Evolutionary conservation across 2,329 filamentous ascomycete species (phyloP).

Genomic region (Penicillium sp.): DNA sequence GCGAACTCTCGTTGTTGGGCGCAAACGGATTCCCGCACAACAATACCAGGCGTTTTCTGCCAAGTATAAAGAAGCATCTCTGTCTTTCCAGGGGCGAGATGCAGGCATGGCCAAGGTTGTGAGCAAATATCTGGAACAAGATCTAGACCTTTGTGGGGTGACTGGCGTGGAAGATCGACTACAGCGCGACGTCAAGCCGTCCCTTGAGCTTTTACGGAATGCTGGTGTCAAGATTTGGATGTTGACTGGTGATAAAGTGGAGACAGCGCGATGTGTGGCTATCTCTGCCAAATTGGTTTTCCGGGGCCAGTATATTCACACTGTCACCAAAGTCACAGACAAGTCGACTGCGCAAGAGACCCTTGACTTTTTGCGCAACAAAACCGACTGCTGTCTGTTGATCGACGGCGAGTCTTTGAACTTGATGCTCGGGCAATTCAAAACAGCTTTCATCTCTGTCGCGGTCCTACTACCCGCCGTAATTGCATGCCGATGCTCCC

Average conservation of each 20-base stretch:
- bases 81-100: constrained; percentile 77
- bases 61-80: constrained; percentile 72
- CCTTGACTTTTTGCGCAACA: constrained; percentile 81
- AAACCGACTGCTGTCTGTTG: constrained; percentile 79
- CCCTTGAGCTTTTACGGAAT: constrained; percentile 88
- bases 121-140: constrained; percentile 74
- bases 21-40: constrained; percentile 72
- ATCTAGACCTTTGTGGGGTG: constrained; percentile 90
- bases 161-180: constrained; percentile 97
- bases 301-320: constrained; percentile 92
- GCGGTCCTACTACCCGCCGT: constrained; percentile 87
- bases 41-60: constrained; percentile 77
- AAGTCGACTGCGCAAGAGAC: constrained; percentile 84
- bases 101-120: constrained; percentile 75
- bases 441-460: constrained; percentile 78
- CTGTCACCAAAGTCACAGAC: constrained; percentile 76
- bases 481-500: constrained; percentile 93
- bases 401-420: constrained; percentile 91
- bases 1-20: constrained; percentile 89
- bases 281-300: constrained; percentile 92
- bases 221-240: constrained; percentile 99
- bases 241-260: constrained; percentile 97
- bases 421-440: constrained; percentile 77
- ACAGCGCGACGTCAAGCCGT: constrained; percentile 92
- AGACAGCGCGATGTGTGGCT: constrained; percentile 93